Conservation (phyloP, 371 early-diverging fungal species). For the Zychaea mexicana region DNA sequence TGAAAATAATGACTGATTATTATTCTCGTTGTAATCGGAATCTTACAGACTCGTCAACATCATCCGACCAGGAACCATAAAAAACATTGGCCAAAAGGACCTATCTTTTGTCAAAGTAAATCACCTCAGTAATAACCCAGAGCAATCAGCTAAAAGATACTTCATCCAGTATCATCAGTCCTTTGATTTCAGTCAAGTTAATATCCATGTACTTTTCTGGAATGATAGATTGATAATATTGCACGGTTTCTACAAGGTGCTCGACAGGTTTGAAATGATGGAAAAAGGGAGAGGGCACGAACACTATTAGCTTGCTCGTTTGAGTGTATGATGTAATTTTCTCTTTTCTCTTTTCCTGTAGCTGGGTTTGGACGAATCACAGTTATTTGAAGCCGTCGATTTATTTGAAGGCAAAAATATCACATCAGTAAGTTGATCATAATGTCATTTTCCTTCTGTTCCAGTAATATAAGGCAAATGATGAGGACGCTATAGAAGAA, state of each 20-base stretch:
- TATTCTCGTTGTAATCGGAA: too few species aligned
- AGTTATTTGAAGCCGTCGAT: conserved; percentile 92
- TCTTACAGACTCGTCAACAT: conserved; percentile 68
- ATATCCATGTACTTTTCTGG: too few species aligned
- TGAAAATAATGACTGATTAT: too few species aligned
- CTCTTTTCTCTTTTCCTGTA: conserved; percentile 11
- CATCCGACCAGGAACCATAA: conserved; percentile 72
- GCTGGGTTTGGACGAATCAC: conserved; percentile 74
- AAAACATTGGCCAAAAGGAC: conserved; percentile 66
- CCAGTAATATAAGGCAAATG: not conserved
- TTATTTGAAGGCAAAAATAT: conserved; percentile 90
- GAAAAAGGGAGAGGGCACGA: conserved; percentile 25
- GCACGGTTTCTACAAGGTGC: conserved; percentile 65
- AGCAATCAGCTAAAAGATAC: too few species aligned
- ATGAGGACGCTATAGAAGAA: too few species aligned
- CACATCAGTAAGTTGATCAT: conserved; percentile 57
- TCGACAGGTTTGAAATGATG: conserved; percentile 54
- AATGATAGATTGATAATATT: conserved; percentile 82
- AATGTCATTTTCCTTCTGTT: not conserved
- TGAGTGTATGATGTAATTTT: not conserved
- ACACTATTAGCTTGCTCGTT: too few species aligned
- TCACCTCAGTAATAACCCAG: too few species aligned
- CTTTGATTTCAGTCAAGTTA: too few species aligned
- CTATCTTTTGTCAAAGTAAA: conserved; percentile 78
- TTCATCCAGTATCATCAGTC: too few species aligned